phyloP scores from a whole-genome alignment of 768 basidiomycete species.

The Leccinellum albellum region DNA sequence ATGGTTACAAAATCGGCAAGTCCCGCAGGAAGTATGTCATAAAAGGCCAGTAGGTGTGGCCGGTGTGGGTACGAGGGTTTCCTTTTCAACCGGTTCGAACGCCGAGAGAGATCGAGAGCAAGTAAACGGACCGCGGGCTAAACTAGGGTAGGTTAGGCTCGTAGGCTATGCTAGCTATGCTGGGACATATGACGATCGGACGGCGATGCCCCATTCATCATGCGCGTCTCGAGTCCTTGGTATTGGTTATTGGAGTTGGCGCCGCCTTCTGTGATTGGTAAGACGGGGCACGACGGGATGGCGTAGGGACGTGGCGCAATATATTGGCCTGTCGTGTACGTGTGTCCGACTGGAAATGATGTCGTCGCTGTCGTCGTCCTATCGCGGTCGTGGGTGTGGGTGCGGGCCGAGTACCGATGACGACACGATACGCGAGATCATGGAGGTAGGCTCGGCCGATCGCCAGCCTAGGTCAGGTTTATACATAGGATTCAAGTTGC shows the following conservation, averaged over 20 bases:
- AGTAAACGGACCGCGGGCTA: background rate
- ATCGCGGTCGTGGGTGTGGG: background rate
- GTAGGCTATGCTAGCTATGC: background rate
- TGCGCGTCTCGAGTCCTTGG: background rate
- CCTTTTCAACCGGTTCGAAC: background rate
- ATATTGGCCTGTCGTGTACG: background rate
- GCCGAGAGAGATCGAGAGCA: background rate
- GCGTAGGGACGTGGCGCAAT: background rate
- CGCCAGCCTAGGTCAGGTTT: background rate
- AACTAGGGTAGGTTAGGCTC: background rate
- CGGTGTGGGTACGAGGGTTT: conserved; percentile 16
- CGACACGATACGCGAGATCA: background rate
- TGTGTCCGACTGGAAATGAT: background rate
- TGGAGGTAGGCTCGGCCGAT: background rate
- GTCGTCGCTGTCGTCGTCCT: background rate
- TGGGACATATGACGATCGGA: background rate
- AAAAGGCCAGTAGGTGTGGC: background rate
- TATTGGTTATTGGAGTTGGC: background rate
- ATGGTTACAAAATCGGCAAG: background rate
- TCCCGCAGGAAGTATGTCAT: background rate
- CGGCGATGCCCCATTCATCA: background rate
- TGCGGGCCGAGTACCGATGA: background rate
- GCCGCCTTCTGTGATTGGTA: background rate
- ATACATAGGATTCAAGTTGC: background rate
- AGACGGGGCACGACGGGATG: background rate